Evolutionary conservation across 768 basidiomycete species (phyloP), one percentile per base, ranked within the genome.

Genomic region (Rhizopogon vesiculosus): DNA sequence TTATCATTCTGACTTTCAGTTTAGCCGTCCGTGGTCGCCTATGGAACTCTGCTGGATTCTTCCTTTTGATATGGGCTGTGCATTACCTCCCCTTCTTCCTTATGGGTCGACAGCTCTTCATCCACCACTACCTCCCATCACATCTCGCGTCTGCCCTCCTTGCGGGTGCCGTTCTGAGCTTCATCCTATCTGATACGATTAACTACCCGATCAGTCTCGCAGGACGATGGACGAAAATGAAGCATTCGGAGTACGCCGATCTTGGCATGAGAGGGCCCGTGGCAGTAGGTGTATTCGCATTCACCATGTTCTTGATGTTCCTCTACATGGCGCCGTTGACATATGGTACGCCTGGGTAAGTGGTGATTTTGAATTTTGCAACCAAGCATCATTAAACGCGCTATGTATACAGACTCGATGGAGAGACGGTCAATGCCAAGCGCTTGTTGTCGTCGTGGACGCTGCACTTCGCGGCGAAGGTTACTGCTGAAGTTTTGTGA

Each of bases 81-180:
- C 97, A 99, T 70, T 99, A 97, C 74, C 75, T 89, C 66, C 97
- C 97, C 6, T 99, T 98, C 82, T 99, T 92, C 86, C 79, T 98
- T 28, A 96, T 99, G 93, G 88, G 81, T 66, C 90, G 97, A 40
- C 97, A 99, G 66, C 79, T 95, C 42, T 99, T 99, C 80, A 76
- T 99, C 25, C 97, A 99, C 69, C 95, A 97, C 70, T 99, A 99
- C 70, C 86, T 99, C 3, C 96, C 96, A 13, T 96, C 96, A 0
- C 97, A 99, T 68, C 79, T 99, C 42, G 87, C 91, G 12, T 95
- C 93, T 13, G 88, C 93, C 12, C 78, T 98, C 55, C 84, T 98
- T 56, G 93, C 96, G 41, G 97, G 97, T 42, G 82, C 93, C 5
- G 89, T 97, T 16, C 77, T 98, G 62, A 91, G 89, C 74, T 98